Percentiles rank a stretch among this genome's conserved stretches.
phyloP scores from a whole-genome alignment of 2,329 filamentous ascomycete species.

The Cordyceps fumosorosea region DNA sequence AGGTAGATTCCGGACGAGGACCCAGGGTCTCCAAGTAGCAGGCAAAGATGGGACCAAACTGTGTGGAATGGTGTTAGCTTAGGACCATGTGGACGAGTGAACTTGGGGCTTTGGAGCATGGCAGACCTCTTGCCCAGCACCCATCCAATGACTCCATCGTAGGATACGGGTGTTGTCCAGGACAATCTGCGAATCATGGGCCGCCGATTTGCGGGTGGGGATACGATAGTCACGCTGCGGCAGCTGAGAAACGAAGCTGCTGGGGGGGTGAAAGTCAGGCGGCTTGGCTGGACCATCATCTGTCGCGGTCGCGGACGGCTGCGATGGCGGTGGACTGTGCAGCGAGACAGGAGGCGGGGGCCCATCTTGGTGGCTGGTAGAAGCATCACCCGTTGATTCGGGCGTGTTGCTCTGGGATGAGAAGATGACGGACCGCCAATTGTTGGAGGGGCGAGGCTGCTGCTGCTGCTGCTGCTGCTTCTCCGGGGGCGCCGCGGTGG shows the following conservation, averaged over 20 bases:
- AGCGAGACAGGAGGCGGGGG: not conserved
- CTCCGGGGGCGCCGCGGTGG: not conserved
- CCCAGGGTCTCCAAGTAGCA: constrained; percentile 23
- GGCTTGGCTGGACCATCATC: not conserved
- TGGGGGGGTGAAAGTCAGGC: not conserved
- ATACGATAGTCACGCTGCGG: not conserved
- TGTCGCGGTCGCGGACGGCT: not conserved
- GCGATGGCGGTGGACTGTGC: not conserved
- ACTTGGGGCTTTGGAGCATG: not conserved
- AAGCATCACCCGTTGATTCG: not conserved
- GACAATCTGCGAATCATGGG: constrained; percentile 23
- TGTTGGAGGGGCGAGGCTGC: not conserved
- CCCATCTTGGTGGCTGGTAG: not conserved
- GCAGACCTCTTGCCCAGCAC: constrained; percentile 25
- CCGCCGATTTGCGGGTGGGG: not conserved
- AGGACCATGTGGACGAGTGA: not conserved
- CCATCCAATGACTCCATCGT: constrained; percentile 28
- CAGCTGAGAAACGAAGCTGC: not conserved
- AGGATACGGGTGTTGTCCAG: constrained; percentile 30
- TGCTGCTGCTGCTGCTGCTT: not conserved
- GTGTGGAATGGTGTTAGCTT: not conserved
- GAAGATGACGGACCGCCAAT: constrained; percentile 7
- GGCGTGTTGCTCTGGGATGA: not conserved
- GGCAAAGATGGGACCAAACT: constrained; percentile 24
- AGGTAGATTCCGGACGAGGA: constrained; percentile 15